Percentiles rank a stretch among this genome's conserved stretches.
Evolutionary conservation across 2,329 filamentous ascomycete species (phyloP).

Genomic region (Epichloe aotearoae): DNA sequence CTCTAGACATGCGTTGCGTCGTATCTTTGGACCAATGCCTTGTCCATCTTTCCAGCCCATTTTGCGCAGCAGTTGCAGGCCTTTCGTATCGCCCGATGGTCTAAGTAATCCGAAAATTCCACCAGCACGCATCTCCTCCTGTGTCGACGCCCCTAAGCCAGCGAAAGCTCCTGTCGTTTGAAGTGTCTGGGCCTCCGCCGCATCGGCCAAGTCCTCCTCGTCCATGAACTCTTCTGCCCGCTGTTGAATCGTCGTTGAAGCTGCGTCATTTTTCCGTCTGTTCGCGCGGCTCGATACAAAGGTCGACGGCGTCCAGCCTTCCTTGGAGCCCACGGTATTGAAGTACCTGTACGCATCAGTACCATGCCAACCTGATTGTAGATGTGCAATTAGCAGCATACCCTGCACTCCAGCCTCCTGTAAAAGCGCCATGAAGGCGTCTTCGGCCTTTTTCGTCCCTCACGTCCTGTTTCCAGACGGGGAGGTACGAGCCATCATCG

Average conservation of each 20-base stretch:
- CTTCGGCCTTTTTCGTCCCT: constrained; percentile 84
- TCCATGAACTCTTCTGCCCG: constrained; percentile 92
- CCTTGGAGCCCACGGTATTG: constrained; percentile 95
- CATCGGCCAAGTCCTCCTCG: constrained; percentile 83
- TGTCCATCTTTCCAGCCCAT: constrained; percentile 97
- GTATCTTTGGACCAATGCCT: constrained; percentile 78
- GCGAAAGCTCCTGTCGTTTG: constrained; percentile 63
- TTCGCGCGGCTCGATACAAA: constrained; percentile 84
- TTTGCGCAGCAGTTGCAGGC: constrained; percentile 66
- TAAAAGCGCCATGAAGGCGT: constrained; percentile 89
- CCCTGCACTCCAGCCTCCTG: constrained; percentile 93
- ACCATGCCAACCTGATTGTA: neutral
- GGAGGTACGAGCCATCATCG: constrained; percentile 85
- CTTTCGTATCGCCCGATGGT: constrained; percentile 68
- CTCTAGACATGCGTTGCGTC: constrained; percentile 56
- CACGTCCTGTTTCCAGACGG: constrained; percentile 97
- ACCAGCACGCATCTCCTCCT: constrained; percentile 36
- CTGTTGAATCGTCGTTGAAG: constrained; percentile 40
- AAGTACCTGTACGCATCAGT: constrained; percentile 55
- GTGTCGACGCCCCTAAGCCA: constrained; percentile 55
- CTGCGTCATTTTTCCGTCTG: constrained; percentile 50
- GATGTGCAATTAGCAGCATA: constrained; percentile 30
- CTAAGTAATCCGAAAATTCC: constrained; percentile 60
- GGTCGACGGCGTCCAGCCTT: constrained; percentile 87
- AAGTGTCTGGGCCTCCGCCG: constrained; percentile 61